Conservation (phyloP, 2,329 filamentous ascomycete genomes). For the Boeremia exigua region DNA sequence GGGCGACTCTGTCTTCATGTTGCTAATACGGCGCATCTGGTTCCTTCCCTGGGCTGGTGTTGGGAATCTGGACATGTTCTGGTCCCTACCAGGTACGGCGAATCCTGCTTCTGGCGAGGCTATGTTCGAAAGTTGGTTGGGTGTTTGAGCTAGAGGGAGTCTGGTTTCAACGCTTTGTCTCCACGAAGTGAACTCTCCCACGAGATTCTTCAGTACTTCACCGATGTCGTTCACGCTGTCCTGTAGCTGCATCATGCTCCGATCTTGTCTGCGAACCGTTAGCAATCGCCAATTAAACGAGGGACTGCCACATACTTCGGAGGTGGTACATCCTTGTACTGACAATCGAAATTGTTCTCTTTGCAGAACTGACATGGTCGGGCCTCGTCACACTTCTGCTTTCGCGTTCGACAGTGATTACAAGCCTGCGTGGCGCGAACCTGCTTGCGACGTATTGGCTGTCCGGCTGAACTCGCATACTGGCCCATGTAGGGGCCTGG, state of each 20-base stretch:
- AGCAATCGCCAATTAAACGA: slow-evolving; percentile 12
- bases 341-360: slow-evolving; percentile 83
- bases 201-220: slow-evolving; percentile 37
- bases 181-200: slow-evolving; percentile 42
- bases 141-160: slow-evolving; percentile 25
- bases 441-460: slow-evolving; percentile 43
- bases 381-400: slow-evolving; percentile 52
- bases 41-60: slow-evolving; percentile 37
- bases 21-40: slow-evolving; percentile 37
- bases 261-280: slow-evolving; percentile 50
- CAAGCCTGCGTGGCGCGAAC: slow-evolving; percentile 69
- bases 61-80: slow-evolving; percentile 33
- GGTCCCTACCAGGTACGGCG: slow-evolving; percentile 32
- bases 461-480: slow-evolving; percentile 31
- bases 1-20: slow-evolving; percentile 46
- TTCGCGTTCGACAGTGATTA: slow-evolving; percentile 50
- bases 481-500: slow-evolving; percentile 38
- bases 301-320: slow-evolving; percentile 72
- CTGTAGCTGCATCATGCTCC: slow-evolving; percentile 59
- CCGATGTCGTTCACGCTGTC: slow-evolving; percentile 51
- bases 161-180: slow-evolving; percentile 42
- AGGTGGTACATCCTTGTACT: slow-evolving; percentile 88
- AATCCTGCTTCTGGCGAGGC: slow-evolving; percentile 41
- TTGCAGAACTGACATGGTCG: slow-evolving; percentile 68
- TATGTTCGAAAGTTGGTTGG: slow-evolving; percentile 31